Percentiles rank a stretch among this genome's conserved stretches.
Conservation (phyloP, 345 rosid species). For the Hypericum perforatum region DNA sequence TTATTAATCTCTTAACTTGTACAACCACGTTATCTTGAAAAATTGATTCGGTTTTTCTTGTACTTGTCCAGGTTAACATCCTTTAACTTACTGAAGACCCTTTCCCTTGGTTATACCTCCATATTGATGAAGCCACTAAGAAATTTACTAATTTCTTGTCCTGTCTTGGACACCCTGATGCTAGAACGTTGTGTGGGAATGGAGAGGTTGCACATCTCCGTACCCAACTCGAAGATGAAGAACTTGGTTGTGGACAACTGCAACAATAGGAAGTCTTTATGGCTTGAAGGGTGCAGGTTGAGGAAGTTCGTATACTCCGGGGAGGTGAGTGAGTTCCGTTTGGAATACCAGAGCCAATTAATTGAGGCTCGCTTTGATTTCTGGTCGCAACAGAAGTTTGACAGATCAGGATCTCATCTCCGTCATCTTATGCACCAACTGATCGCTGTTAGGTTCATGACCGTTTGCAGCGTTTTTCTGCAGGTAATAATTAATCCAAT, state of each 20-base stretch:
- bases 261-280: background rate
- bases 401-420: constrained; percentile 4
- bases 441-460: constrained; percentile 12
- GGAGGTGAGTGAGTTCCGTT: background rate
- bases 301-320: constrained; percentile 26
- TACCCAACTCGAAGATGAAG: constrained; percentile 11
- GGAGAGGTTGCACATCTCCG: background rate
- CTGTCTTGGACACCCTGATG: constrained; percentile 24
- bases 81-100: too few relatives aligned
- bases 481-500: constrained; percentile 19
- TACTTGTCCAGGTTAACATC: too few relatives aligned
- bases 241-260: constrained; percentile 26
- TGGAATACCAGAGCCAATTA: constrained; percentile 8
- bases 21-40: too few relatives aligned
- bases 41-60: too few relatives aligned
- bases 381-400: constrained; percentile 13
- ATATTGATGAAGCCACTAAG: too few relatives aligned
- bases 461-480: constrained; percentile 21
- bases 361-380: constrained; percentile 32
- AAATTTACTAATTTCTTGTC: constrained; percentile 12
- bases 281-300: constrained; percentile 18
- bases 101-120: constrained; percentile 37
- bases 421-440: constrained; percentile 16
- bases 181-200: constrained; percentile 30
- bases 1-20: too few relatives aligned